Evolutionary conservation across 352 stramenopile species (phyloP), one percentile per base, ranked within the genome.

Genomic region (Blastocystis sp.): DNA sequence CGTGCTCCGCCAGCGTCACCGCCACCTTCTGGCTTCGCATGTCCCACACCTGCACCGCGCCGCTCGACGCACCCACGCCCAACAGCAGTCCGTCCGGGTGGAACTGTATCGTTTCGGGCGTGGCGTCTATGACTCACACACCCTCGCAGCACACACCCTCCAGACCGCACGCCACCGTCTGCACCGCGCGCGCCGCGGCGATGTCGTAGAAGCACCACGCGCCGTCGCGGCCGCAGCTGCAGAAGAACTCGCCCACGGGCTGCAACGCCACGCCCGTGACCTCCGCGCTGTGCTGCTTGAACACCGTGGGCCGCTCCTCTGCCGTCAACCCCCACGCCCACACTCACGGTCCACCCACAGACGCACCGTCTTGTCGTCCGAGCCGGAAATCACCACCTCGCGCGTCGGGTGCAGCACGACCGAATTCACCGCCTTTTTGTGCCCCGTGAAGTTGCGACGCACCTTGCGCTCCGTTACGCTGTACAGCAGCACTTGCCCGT

Each of bases 41-140:
- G 88, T 98, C 95, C 93, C 94, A 98, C 89, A 98, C 93, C 76
- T 95, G 90, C 70, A 98, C 91, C 59, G 92, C 88, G 79, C 92
- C 92, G 87, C 92, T 92, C 71, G 90, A 94, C 76, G 90, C 89
- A 48, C 87, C 91, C 65, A 92, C 90, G 90, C 93, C 91, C 90
- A 97, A 94, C 90, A 98, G 96, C 6, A 95, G 92, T 63, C 96
- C 96, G 90, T 98, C 96, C 9, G 95, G 95, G 91, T 98, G 96
- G 89, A 98, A 96, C 14, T 90, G 89, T 10, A 91, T 87, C 42
- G 90, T 91, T 40, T 91, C 91, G 34, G 90, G 4, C 17, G 87
- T 89, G 48, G 92, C 90, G 45, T 94, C 92, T 62, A 74, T 64
- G 11, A 19, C 19, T 68, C n/a, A 43, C 28, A 68, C 66, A 6